Percentiles rank a stretch among this genome's conserved stretches.
phyloP scores from a whole-genome alignment of 768 basidiomycete genomes.

The Neoboletus subvelutipes region DNA sequence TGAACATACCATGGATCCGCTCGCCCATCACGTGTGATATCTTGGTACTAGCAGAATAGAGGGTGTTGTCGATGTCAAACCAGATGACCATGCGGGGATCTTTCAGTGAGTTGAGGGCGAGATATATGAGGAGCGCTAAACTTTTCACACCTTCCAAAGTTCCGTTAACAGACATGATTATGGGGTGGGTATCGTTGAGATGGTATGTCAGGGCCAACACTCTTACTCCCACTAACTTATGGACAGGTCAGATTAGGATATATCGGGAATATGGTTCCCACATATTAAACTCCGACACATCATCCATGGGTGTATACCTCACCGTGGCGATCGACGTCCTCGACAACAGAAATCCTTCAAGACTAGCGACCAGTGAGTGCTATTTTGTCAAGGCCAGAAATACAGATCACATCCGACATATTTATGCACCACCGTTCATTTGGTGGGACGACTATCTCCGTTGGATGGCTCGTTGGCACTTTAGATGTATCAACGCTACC shows the following conservation, averaged over 20 bases:
- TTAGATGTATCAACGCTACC: constrained; percentile 36
- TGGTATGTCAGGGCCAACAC: constrained; percentile 3
- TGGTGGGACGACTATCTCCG: constrained; percentile 16
- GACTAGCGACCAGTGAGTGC: constrained; percentile 42
- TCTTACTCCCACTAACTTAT: not conserved
- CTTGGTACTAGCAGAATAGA: constrained; percentile 74
- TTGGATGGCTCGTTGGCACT: constrained; percentile 33
- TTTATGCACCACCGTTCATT: not conserved
- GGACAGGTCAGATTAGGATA: not conserved
- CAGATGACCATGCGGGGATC: constrained; percentile 68
- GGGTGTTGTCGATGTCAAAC: constrained; percentile 88
- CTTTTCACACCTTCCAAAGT: constrained; percentile 25
- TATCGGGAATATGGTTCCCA: constrained; percentile 27
- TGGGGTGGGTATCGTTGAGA: constrained; percentile 24
- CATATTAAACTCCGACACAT: constrained; percentile 24
- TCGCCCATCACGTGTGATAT: constrained; percentile 80
- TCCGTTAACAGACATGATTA: constrained; percentile 23
- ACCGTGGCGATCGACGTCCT: constrained; percentile 27
- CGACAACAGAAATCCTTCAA: constrained; percentile 42
- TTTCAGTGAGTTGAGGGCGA: constrained; percentile 10
- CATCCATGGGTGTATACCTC: constrained; percentile 13
- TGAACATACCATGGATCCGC: constrained; percentile 67
- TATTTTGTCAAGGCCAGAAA: constrained; percentile 20
- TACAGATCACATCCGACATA: not conserved
- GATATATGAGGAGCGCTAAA: not conserved